Percentiles rank a stretch among this genome's conserved stretches.
phyloP scores from a whole-genome alignment of 2,329 filamentous ascomycete genomes.

The Beauveria rudraprayagi region DNA sequence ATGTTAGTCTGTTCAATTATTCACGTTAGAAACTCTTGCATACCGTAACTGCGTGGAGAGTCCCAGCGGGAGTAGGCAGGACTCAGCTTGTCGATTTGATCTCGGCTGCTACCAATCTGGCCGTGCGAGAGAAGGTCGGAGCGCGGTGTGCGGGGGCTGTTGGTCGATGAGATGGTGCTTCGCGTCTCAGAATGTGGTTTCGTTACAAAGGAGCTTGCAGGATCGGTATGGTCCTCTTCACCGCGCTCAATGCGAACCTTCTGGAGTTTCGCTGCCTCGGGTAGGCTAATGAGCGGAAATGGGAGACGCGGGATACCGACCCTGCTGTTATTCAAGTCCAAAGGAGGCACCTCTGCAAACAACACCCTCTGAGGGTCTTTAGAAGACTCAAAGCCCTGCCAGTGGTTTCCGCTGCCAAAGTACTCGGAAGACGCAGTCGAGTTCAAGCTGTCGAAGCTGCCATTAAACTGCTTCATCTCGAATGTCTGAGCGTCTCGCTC shows the following conservation, averaged over 20 bases:
- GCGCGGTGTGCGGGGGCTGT: constrained; percentile 20
- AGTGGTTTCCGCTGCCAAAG: constrained; percentile 6
- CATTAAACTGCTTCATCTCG: constrained; percentile 19
- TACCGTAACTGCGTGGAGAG: constrained; percentile 3
- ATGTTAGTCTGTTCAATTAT: background rate
- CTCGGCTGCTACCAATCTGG: background rate
- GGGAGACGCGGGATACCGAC: constrained; percentile 21
- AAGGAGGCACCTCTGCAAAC: background rate
- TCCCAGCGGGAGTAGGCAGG: constrained; percentile 5
- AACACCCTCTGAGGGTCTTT: background rate
- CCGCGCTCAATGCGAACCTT: constrained; percentile 24
- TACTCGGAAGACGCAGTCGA: constrained; percentile 17
- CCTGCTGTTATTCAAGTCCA: background rate
- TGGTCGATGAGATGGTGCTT: constrained; percentile 23
- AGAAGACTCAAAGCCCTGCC: constrained; percentile 1
- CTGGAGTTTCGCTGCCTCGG: constrained; percentile 28
- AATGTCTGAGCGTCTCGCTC: constrained; percentile 11
- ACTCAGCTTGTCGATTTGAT: background rate
- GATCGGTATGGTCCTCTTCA: constrained; percentile 30
- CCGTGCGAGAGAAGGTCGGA: constrained; percentile 14
- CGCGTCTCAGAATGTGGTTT: constrained; percentile 23
- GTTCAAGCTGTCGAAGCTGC: constrained; percentile 25
- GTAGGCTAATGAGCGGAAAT: constrained; percentile 30
- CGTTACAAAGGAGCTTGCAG: constrained; percentile 20
- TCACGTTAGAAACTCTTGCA: background rate